A percentile compares a stretch with the other conserved stretches of the same genome.
These are phyloP conservation scores for Aspergillus alliaceus DNA, from an alignment of 2,329 filamentous ascomycete genomes.

Conservation along the genomic window DNA sequence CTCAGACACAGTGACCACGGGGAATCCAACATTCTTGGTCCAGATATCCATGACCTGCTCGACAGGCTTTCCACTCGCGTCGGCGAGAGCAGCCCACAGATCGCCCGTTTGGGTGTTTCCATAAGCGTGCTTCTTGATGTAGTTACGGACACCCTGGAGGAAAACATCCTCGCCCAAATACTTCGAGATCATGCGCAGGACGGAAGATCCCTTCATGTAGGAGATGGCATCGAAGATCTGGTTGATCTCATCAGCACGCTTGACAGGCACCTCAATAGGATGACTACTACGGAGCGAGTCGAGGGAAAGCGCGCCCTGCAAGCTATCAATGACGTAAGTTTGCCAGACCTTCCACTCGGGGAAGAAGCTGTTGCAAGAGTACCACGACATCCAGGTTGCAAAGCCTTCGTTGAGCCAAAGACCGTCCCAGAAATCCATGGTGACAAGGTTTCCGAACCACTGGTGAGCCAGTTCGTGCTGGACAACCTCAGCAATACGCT, in stretches of 20 bases:
- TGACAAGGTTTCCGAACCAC: constrained; percentile 97
- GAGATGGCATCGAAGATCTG: constrained; percentile 98
- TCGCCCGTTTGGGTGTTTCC: constrained; percentile 90
- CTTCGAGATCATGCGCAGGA: constrained; percentile 95
- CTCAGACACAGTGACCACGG: constrained; percentile 83
- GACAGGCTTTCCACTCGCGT: constrained; percentile 88
- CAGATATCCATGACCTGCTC: constrained; percentile 90
- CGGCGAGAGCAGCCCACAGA: constrained; percentile 82
- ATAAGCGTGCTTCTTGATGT: constrained; percentile 96
- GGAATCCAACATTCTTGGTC: constrained; percentile 95
- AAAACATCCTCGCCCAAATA: constrained; percentile 91
- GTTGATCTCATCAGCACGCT: constrained; percentile 93
- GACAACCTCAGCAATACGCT: constrained; percentile 91
- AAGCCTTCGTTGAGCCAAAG: constrained; percentile 95
- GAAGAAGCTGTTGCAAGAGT: constrained; percentile 91
- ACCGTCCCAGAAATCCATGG: constrained; percentile 98
- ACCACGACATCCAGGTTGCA: constrained; percentile 91
- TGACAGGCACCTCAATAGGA: constrained; percentile 93
- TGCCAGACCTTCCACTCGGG: constrained; percentile 99
- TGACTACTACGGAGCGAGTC: constrained; percentile 93
- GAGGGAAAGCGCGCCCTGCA: constrained; percentile 81
- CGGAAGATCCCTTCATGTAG: constrained; percentile 94
- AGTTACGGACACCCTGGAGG: constrained; percentile 84
- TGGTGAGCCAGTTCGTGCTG: constrained; percentile 97
- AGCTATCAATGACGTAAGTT: constrained; percentile 87